Evolutionary conservation across 1,284 basidiomycete genomes (phyloP), one percentile per base, ranked within the genome.

Genomic region (Cutaneotrichosporon sp.): DNA sequence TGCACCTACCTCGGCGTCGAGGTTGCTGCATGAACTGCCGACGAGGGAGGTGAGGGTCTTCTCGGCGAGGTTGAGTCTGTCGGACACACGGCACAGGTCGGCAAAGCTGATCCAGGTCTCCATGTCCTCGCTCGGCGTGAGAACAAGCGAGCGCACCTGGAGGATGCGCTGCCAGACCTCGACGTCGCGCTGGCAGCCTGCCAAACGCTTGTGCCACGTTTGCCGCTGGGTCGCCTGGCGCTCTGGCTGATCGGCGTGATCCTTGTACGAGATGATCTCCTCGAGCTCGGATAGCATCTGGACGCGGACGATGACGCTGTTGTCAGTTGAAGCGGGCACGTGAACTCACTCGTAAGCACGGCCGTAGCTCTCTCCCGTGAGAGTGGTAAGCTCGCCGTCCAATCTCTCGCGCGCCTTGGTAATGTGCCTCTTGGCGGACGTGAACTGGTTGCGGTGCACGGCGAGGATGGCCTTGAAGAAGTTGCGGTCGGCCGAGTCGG

Each of bases 271-370:
- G 64, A 99, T 95, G 69, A 99, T 97, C 77, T 99, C 97, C 75
- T 99, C 97, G 9, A 99, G 84, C 77, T 99, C 97, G 1, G 95
- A 95, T 20, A 99, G 84, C 92, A 98, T 97, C 80, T 99, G 97
- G 1, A 97, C 95, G 13, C 97, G 89, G 58, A 99, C 95, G 83
- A 99, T 91, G 50, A 92, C 89, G 72, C 92, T 95, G 64, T 4
- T 54, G 24, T 51, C 62, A 60, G 52, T 22, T 42, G 4, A 11
- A 64, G 62, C 29, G 59, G 58, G 73, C 42, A 68, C 18, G 50
- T 16, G n/a, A 10, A 78, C 86, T 81, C 71, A 93, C 92, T 93
- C 93, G 80, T 99, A 99, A 1, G 94, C 93, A 46, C 97, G 87
- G 31, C 91, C 92, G 80, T 99, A 99, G 65, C 92, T 93, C 80